Conservation (phyloP, 2,329 filamentous ascomycete genomes). For the Intubia oerlemansii region DNA sequence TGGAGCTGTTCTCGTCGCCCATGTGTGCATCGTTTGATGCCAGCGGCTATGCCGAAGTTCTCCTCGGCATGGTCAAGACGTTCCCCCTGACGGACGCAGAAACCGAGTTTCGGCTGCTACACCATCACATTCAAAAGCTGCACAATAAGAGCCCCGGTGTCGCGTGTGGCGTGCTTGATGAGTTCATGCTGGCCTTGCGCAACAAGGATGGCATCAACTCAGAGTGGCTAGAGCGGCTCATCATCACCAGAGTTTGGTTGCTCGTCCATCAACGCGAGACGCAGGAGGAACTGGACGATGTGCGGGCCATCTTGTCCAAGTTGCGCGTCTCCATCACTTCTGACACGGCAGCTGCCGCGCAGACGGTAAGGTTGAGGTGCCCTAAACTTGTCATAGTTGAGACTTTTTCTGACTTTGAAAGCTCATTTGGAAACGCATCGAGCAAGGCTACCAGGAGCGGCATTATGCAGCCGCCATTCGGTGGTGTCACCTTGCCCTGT, state of each 20-base stretch:
- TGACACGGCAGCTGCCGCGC: slow-evolving; percentile 42
- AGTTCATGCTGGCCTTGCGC: slow-evolving; percentile 34
- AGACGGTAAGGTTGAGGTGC: slow-evolving; percentile 46
- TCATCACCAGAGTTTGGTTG: slow-evolving; percentile 50
- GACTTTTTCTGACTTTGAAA: slow-evolving; percentile 15
- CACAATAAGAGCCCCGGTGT: slow-evolving; percentile 28
- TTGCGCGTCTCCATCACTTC: slow-evolving; percentile 27
- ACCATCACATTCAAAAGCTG: slow-evolving; percentile 47
- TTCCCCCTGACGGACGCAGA: slow-evolving; percentile 31
- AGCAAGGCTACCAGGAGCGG: slow-evolving; percentile 29
- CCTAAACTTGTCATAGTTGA: too few species aligned
- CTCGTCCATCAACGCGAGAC: slow-evolving; percentile 24
- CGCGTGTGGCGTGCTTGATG: slow-evolving; percentile 32
- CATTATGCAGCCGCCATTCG: slow-evolving; percentile 32
- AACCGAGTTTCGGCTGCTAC: slow-evolving; percentile 39
- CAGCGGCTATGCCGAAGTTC: slow-evolving; percentile 25
- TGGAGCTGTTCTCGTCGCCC: slow-evolving; percentile 38
- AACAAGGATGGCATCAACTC: slow-evolving; percentile 16
- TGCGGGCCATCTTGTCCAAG: slow-evolving; percentile 18
- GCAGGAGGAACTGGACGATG: slow-evolving; percentile 10
- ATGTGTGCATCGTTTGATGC: slow-evolving; percentile 25
- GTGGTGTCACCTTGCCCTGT: slow-evolving; percentile 54
- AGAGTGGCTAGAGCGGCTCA: slow-evolving; percentile 46
- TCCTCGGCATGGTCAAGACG: slow-evolving; percentile 38
- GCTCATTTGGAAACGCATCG: slow-evolving; percentile 68